phyloP scores from a whole-genome alignment of 2,329 filamentous ascomycete genomes.

The Parascedosporium putredinis region DNA sequence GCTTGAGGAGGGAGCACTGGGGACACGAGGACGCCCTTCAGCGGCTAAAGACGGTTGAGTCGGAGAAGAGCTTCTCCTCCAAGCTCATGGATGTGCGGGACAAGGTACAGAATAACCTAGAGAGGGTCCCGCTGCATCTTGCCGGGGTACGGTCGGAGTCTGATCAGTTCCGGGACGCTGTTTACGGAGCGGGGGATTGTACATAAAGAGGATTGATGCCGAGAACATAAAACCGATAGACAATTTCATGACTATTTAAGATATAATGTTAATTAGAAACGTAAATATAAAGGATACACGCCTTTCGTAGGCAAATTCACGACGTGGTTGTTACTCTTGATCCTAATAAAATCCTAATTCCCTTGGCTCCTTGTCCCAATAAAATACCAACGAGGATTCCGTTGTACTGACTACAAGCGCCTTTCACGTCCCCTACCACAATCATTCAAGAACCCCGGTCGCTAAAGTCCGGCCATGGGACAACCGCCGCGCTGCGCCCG shows the following conservation, averaged over 20 bases:
- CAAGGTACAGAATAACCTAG: conserved; percentile 42
- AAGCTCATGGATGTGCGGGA: conserved; percentile 37
- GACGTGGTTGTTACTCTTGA: too few relatives aligned
- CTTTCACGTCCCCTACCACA: background rate
- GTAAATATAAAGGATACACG: too few relatives aligned
- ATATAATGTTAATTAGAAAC: background rate
- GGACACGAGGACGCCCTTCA: conserved; percentile 26
- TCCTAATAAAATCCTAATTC: too few relatives aligned
- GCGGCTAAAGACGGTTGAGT: conserved; percentile 26
- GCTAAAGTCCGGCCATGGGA: background rate
- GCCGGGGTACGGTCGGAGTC: conserved; percentile 45
- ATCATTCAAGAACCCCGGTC: background rate
- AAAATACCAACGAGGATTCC: too few relatives aligned
- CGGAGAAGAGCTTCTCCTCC: conserved; percentile 31
- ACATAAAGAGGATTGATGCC: background rate
- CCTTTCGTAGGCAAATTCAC: too few relatives aligned
- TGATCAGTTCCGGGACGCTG: conserved; percentile 35
- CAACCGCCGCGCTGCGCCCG: background rate
- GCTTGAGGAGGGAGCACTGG: conserved; percentile 36
- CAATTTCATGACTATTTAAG: too few relatives aligned
- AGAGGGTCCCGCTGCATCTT: conserved; percentile 47
- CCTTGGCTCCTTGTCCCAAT: too few relatives aligned
- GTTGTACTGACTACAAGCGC: too few relatives aligned
- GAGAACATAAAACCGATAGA: too few relatives aligned
- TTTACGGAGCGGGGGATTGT: conserved; percentile 40